Base-by-base conservation (phyloP, 1,139 yeast species). In the Debaryomyces robertsiae region DNA sequence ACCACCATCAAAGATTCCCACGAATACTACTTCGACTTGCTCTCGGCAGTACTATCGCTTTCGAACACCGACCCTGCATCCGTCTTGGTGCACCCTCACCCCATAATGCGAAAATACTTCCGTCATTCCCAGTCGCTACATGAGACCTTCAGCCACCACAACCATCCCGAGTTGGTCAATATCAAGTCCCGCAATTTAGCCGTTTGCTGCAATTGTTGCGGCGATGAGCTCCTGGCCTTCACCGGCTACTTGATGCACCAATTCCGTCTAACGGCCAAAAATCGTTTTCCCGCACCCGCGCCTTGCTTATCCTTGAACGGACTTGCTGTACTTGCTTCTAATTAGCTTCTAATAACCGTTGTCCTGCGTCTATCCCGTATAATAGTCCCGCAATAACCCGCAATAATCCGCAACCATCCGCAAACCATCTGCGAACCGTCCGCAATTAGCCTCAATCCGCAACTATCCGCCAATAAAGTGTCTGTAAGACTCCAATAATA, bases 161-260 rank as follows among this genome's bases (percentile, higher is more conserved):
- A 46, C 16, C 46, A 48, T 27, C 41, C 40, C 19, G 45, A 44
- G 9, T 38, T 48, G 27, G 42, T 48, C 16, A 46, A 45, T 39
- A 47, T 38, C 34, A 39, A 43, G 34, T 45, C 39, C 30, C 40
- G 43, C 29, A 25, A 36, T 35, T 14, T 44, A 41, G 25, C 40
- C 45, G 9, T 14, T 30, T n/a, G 47, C 10, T 48, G 52, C 33
- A 14, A 30, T 1, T 48, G 51, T 30, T 23, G 32, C 9, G 50
- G 49, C 6, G 11, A 30, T 7, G 50, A 46, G 18, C 31, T 39
- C 15, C 13, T 10, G n/a, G 29, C 18, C 9, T 27, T 22, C 17
- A 23, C 7, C 11, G 9, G 13, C 7, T 33, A 33, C 17, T 25
- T 33, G 30, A 23, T n/a, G n/a, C 36, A 33, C 22, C 36, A 33